These are phyloP conservation scores for Anisodus tanguticus DNA, from an alignment of 257 asterid species.

Conservation along the genomic window DNA sequence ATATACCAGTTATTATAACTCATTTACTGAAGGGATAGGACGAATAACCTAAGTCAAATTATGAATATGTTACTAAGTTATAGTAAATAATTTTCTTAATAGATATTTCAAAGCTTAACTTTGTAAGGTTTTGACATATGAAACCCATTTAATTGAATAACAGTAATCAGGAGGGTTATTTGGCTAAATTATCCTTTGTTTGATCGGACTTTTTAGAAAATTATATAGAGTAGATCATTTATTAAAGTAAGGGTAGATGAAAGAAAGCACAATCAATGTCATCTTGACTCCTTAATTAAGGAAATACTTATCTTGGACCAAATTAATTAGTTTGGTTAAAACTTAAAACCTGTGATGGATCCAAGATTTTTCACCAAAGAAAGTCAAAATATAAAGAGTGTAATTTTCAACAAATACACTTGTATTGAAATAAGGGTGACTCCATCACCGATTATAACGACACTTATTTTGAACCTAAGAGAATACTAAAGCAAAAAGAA, in stretches of 20 bases:
- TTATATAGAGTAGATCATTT: not conserved
- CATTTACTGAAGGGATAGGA: not conserved
- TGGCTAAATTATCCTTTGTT: not conserved
- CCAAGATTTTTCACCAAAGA: no score
- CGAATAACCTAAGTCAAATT: not conserved
- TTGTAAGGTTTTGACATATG: not conserved
- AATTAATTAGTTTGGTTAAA: not conserved
- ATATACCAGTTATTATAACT: not conserved
- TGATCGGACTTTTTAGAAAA: not conserved
- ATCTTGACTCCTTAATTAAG: not conserved
- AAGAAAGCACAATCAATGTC: no score
- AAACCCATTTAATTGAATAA: not conserved
- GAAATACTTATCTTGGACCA: not conserved
- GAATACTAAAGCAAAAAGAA: not conserved
- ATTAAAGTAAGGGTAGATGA: no score
- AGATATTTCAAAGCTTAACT: no score
- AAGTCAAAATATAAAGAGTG: no score
- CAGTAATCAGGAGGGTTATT: not conserved
- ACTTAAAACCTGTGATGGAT: no score
- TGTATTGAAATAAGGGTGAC: no score
- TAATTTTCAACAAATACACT: no score
- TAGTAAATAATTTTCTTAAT: no score
- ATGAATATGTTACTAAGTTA: not conserved
- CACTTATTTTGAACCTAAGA: no score
- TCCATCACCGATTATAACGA: no score